Base-by-base conservation (phyloP, 1,284 basidiomycete genomes). In the Testicularia cyperi region DNA sequence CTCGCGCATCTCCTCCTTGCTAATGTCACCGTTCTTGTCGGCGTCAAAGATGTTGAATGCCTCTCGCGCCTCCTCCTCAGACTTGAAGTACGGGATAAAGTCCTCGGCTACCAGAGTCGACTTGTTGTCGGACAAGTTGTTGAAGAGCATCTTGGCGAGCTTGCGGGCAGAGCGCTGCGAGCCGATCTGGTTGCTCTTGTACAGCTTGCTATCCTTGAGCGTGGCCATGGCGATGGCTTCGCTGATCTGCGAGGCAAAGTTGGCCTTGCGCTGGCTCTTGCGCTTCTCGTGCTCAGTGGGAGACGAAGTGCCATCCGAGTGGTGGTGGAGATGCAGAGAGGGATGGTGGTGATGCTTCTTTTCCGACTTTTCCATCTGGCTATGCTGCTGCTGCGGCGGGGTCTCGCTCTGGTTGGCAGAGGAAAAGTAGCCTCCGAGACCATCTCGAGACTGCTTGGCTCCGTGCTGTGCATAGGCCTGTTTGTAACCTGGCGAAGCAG, bases 21-120 rank as follows among this genome's bases (percentile, higher is more conserved):
- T 82, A 45, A 90, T 87, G 66, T 90, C 88, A 8, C 88, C 88
- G 66, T 90, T 90, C 13, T 82, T 84, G 71, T 90, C 88, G 69
- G 86, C 86, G 73, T 90, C 88, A 56, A 90, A 90, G 6, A 89
- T 68, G 15, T 80, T 78, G 64, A 90, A 90, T 2, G 88, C 88
- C 20, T 82, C 71, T 60, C 85, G 83, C 21, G 88, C 88, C 68
- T 90, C 88, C 10, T 81, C 79, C 25, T 82, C 83, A 0, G 82
- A 82, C 38, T 81, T 82, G 77, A 90, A 90, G 74, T 88, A 90
- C 0, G 88, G 87, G 83, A 65, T 24, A 51, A 60, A 67, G 46
- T 77, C 74, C 32, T 84, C 82, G 49, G 82, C 86, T 22, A 88
- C 48, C 5, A 74, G 46, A n/a, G 52, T 57, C 24, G 54, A 48